A percentile compares a stretch with the other conserved stretches of the same genome.
These are phyloP conservation scores for Mariannaea elegans DNA, from an alignment of 2,329 filamentous ascomycete genomes.

Conservation along the genomic window DNA sequence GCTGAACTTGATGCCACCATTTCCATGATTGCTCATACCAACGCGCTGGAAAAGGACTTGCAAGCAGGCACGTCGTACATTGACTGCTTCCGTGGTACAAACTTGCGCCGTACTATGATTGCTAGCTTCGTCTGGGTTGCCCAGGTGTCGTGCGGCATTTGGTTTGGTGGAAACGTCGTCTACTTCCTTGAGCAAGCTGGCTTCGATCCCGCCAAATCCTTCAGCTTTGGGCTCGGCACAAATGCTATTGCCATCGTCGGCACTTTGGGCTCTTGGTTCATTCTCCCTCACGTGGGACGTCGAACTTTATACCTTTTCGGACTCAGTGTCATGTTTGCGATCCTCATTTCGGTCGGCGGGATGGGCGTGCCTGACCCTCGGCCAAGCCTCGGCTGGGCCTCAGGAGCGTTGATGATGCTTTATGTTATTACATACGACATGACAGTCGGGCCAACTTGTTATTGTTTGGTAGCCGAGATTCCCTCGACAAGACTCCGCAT, in stretches of 20 bases:
- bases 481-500: slow-evolving; percentile 55
- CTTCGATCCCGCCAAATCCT: slow-evolving; percentile 37
- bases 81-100: slow-evolving; percentile 1
- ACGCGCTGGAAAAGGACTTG: neutral
- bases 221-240: neutral
- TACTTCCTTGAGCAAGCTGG: slow-evolving; percentile 64
- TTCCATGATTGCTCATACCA: neutral
- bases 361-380: slow-evolving; percentile 50
- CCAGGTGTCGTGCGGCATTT: slow-evolving; percentile 63
- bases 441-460: slow-evolving; percentile 69
- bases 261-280: slow-evolving; percentile 63
- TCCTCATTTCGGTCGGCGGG: slow-evolving; percentile 78
- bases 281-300: slow-evolving; percentile 62
- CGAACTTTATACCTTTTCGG: slow-evolving; percentile 76
- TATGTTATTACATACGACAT: slow-evolving; percentile 54
- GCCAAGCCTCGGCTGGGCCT: slow-evolving; percentile 53
- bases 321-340: slow-evolving; percentile 67
- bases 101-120: neutral
- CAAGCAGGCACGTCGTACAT: neutral
- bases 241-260: slow-evolving; percentile 68
- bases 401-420: slow-evolving; percentile 54
- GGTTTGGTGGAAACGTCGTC: slow-evolving; percentile 64
- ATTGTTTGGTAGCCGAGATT: slow-evolving; percentile 76
- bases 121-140: slow-evolving; percentile 55
- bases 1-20: slow-evolving; percentile 27